A percentile compares a stretch with the other conserved stretches of the same genome.
Evolutionary conservation across 352 stramenopile species (phyloP).

Genomic region (Globisporangium nunn): DNA sequence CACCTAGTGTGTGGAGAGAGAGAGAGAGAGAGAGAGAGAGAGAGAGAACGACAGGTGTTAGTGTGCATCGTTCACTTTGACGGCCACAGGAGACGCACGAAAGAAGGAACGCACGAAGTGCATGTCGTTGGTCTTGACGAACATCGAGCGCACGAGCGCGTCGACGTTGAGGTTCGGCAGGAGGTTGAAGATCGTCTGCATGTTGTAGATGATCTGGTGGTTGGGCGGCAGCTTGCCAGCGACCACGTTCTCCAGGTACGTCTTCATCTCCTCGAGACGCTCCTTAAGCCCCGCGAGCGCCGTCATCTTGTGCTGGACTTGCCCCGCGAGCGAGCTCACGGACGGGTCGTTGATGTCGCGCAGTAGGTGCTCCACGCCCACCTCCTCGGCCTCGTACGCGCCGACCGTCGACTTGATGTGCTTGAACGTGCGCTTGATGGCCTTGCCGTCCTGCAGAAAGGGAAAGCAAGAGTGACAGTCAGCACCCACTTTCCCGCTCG

Average conservation of each 20-base stretch:
- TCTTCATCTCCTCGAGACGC: conserved; percentile 96
- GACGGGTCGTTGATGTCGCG: conserved; percentile 99
- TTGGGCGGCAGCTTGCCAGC: conserved; percentile 65
- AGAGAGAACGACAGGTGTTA: neutral
- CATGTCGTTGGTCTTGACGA: conserved; percentile 99
- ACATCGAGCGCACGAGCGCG: conserved; percentile 94
- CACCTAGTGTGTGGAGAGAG: conserved; percentile 37
- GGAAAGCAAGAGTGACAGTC: no score
- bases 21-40: no score
- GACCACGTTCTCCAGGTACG: conserved; percentile 94
- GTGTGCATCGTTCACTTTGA: no score
- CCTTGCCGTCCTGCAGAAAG: conserved; percentile 73
- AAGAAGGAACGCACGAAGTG: conserved; percentile 86
- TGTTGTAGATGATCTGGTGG: conserved; percentile 98
- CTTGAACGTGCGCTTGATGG: conserved; percentile 97
- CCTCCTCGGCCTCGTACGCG: conserved; percentile 93
- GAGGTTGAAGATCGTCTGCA: conserved; percentile 99
- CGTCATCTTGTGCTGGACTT: conserved; percentile 98
- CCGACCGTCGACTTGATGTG: conserved; percentile 96
- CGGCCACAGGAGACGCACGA: no score
- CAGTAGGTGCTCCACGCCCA: conserved; percentile 98
- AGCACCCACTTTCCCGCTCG: no score
- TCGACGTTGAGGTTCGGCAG: conserved; percentile 98
- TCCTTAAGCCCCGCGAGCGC: conserved; percentile 91
- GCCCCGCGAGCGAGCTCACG: conserved; percentile 94